Evolutionary conservation across 164 flowering plant species (phyloP).

Genomic region (Magnolia officinalis): DNA sequence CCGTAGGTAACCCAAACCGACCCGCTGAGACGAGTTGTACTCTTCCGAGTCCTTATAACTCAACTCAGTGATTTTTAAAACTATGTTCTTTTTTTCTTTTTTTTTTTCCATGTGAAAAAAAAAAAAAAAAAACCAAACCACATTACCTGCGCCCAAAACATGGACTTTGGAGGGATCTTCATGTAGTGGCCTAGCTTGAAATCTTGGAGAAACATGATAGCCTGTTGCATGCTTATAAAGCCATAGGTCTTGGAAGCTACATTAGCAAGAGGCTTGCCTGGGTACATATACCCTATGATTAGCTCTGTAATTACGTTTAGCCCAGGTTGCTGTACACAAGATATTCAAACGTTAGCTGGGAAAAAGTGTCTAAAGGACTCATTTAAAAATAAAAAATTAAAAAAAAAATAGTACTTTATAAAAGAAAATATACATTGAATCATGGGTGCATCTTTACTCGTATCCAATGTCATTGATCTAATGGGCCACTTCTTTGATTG

Average conservation of each 20-base stretch:
- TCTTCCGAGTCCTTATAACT: too few species aligned
- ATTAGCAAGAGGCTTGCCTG: conserved; percentile 60
- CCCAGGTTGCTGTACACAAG: conserved; percentile 35
- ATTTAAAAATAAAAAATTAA: too few species aligned
- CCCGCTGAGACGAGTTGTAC: too few species aligned
- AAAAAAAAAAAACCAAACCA: too few species aligned
- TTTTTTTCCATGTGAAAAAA: too few species aligned
- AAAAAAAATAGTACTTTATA: not conserved
- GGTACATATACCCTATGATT: conserved; percentile 54
- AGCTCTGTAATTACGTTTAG: conserved; percentile 57
- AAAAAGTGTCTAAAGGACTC: not conserved
- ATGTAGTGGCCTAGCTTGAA: conserved; percentile 75
- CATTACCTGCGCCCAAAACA: conserved; percentile 64
- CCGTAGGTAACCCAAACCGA: too few species aligned
- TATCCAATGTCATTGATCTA: too few species aligned
- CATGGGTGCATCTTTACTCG: too few species aligned
- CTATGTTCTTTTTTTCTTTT: too few species aligned
- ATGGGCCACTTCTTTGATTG: too few species aligned
- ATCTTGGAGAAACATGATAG: conserved; percentile 46
- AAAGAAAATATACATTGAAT: too few species aligned
- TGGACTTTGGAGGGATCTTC: conserved; percentile 70
- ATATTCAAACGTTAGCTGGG: not conserved
- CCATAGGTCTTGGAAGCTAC: conserved; percentile 63
- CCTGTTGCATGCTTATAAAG: conserved; percentile 47
- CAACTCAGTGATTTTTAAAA: too few species aligned